Base-by-base conservation (phyloP, 495 filamentous ascomycete species). In the Talaromyces wortmannii region DNA sequence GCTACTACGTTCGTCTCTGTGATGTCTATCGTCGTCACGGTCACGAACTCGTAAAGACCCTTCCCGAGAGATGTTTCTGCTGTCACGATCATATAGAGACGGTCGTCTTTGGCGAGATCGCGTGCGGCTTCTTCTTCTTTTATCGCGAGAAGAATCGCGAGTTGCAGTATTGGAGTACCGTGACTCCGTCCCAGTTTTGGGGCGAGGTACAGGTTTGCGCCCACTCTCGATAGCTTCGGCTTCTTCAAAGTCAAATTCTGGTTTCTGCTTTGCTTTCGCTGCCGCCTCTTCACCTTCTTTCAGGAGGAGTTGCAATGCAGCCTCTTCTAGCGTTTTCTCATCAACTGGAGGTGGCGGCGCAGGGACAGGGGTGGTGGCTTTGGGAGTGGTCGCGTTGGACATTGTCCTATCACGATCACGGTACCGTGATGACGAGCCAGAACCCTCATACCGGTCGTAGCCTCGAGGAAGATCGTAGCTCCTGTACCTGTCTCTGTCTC, bases 231-330 rank as follows among this genome's bases (percentile, higher is more conserved):
- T 73, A 8, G 71, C 75, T 55, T 78, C 75, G 5, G 75, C 75
- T 61, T 76, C 67, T 57, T 76, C 75, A 48, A 78, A 78, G 55
- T 86, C 83, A 43, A 82, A 77, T 43, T 84, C 80, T 4, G 78
- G 79, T 55, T 82, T 78, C 55, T 77, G 74, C 29, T 76, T 70
- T 6, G 79, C 74, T 57, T 84, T 86, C 13, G 81, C 82, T 12
- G 81, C 80, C 44, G 80, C 70, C 51, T 83, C 77, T 58, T 84
- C 75, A 48, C 83, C 79, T 66, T 87, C 84, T 60, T 77, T 78
- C 23, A 85, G 57, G 4, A 86, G 71, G 42, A 76, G 59, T 54
- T 81, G 68, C 33, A 86, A 63, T 16, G 83, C 83, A 11, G 73
- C 65, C 55, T 81, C 79, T 55, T 85, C 81, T 36, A 85, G 63